A percentile compares a stretch with the other conserved stretches of the same genome.
phyloP scores from a whole-genome alignment of 352 stramenopile species.

The Phytophthora ramorum region DNA sequence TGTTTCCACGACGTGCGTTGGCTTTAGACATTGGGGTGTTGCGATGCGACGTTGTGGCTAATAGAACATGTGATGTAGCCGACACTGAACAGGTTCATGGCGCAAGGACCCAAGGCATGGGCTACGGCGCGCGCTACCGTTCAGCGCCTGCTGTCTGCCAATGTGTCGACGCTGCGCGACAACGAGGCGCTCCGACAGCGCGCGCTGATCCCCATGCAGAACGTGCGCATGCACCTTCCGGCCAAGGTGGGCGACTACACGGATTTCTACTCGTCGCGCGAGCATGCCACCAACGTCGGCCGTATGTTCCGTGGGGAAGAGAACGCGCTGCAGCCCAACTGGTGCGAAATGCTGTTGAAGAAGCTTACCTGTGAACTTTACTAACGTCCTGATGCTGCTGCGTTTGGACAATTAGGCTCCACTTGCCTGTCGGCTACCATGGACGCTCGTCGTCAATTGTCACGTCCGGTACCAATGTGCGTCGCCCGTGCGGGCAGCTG shows the following conservation, averaged over 20 bases:
- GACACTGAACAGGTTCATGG: slow-evolving; percentile 95
- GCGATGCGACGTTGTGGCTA: not conserved
- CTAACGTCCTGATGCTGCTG: not conserved
- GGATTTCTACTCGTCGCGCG: slow-evolving; percentile 97
- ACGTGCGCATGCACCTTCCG: slow-evolving; percentile 92
- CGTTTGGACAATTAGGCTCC: slow-evolving; percentile 59
- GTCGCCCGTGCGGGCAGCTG: slow-evolving; percentile 92
- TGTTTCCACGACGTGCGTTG: slow-evolving; percentile 70
- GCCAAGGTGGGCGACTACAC: slow-evolving; percentile 97
- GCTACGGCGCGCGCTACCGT: slow-evolving; percentile 84
- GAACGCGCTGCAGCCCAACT: slow-evolving; percentile 98
- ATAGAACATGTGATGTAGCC: slow-evolving; percentile 33
- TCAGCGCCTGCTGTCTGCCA: slow-evolving; percentile 84
- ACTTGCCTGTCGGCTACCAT: slow-evolving; percentile 98
- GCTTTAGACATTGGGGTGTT: not conserved
- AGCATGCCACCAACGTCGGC: slow-evolving; percentile 97
- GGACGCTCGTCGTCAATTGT: slow-evolving; percentile 94
- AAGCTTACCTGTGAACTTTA: not conserved
- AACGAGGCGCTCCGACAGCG: slow-evolving; percentile 75
- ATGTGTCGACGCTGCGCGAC: slow-evolving; percentile 79
- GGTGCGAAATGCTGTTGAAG: slow-evolving; percentile 41
- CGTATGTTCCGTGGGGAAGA: slow-evolving; percentile 94
- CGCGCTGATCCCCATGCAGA: slow-evolving; percentile 82
- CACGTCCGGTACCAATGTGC: slow-evolving; percentile 82
- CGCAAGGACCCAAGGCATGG: slow-evolving; percentile 88